Evolutionary conservation across 768 basidiomycete species (phyloP), one percentile per base, ranked within the genome.

Genomic region (Gloeopeniophorella convolvens): DNA sequence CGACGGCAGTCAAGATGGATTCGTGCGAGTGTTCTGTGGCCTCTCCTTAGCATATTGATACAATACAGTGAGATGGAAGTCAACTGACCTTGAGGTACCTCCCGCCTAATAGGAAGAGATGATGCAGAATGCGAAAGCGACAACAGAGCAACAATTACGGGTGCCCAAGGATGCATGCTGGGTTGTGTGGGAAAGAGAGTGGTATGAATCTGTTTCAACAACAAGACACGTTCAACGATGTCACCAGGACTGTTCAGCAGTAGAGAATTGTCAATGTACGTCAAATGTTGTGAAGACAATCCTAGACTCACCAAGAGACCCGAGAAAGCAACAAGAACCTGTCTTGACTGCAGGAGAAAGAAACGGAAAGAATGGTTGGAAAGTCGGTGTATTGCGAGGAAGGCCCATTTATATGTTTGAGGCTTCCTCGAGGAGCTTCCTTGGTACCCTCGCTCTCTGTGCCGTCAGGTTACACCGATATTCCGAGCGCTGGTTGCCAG

Each of bases 11-110:
- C 52, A 83, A 65, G 63, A 80, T 73, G 45, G 67, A 64, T 59
- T 83, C 75, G 62, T 85, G 82, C 11, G 80, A 82, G 68, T 83
- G 81, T 62, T 84, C 82, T 80, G 56, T 16, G n/a, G n/a, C n/a
- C n/a, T 39, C 35, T 54, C 37, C 28, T 42, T 9, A 44, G 11
- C 26, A 51, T 21, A 5, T 31, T 35, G 18, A 35, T 23, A n/a
- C 36, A 18, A 37, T 15, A 16, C 31, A 34, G n/a, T n/a, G 31
- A 42, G 18, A 27, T 24, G 31, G 44, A 31, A 21, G n/a, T n/a
- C 23, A 3, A 51, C 60, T n/a, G 60, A 79, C 80, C 79, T 71
- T 83, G 80, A 20, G 81, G 80, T 24, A 82, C 81, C 64, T 82
- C 80, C 55, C 80, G 77, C 55, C 71, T 72, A 44, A 76, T 65